Evolutionary conservation across 768 basidiomycete species (phyloP), one percentile per base, ranked within the genome.

Genomic region (Mycena galopus): DNA sequence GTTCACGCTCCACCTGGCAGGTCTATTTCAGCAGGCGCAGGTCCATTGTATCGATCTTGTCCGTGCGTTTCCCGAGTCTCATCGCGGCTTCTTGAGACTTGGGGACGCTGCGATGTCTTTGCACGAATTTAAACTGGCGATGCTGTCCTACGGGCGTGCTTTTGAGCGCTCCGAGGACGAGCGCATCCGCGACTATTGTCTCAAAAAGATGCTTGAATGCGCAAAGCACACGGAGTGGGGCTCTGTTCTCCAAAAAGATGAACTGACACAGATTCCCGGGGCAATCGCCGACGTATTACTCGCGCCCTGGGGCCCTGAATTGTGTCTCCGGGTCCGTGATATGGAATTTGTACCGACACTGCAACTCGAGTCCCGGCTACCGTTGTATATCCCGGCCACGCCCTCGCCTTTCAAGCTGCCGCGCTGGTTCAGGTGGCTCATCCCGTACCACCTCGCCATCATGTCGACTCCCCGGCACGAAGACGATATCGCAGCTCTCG

Each of bases 341-440:
- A 69, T 77, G 19, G 78, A 77, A 6, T 63, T 81, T 11, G 73
- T 77, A 0, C 87, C 88, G 1, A 82, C 83, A 0, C 78, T 89
- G 9, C 80, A 80, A 63, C 72, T 89, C 32, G 82, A 83, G 37
- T 73, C 88, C 16, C 78, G 88, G 58, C 81, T 87, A 21, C 78
- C 83, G 4, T 63, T 88, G 19, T 84, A 73, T 73, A 78, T 89
- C 53, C 86, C 86, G 14, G 65, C 56, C 23, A 59, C 58, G 10
- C 67, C 47, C 7, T 25, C 65, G 23, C 51, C 74, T 51, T 83
- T 81, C 72, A 86, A 85, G 63, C 79, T 91, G 0, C 89, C 88
- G 29, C 86, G 90, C 9, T 91, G 88, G 79, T 91, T 91, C 77
- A 84, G 90, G 12, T 92, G 90, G 90, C 83, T 92, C 7, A 80